These are phyloP conservation scores for Collariella sp. DNA, from an alignment of 495 filamentous ascomycete species.

Conservation along the genomic window DNA sequence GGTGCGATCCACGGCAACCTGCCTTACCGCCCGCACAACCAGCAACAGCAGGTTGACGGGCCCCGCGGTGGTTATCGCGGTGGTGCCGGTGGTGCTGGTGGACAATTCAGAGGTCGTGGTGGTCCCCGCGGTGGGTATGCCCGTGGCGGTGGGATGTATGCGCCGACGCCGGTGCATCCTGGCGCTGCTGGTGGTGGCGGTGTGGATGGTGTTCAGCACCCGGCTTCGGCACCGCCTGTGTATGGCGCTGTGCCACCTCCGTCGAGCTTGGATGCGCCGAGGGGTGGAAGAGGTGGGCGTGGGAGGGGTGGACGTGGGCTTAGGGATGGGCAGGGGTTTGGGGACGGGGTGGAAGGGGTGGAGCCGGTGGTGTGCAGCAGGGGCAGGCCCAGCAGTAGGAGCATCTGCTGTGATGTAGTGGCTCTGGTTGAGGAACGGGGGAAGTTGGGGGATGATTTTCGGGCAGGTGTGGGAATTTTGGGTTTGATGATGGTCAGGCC, in stretches of 20 bases:
- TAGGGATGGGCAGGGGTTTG: conserved; percentile 9
- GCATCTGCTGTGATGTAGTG: no score
- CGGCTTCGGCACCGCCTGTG: conserved; percentile 22
- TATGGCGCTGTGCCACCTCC: conserved; percentile 79
- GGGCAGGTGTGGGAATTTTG: background rate
- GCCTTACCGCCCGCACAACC: conserved; percentile 30
- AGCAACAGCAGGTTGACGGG: conserved; percentile 3
- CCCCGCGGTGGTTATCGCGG: conserved; percentile 21
- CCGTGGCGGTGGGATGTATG: background rate
- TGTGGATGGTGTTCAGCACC: conserved; percentile 8
- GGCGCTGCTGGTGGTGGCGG: conserved; percentile 4
- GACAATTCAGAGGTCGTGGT: conserved; percentile 9
- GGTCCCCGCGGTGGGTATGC: background rate
- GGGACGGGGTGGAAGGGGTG: conserved; percentile 12
- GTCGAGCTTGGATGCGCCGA: conserved; percentile 47
- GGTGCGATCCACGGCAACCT: conserved; percentile 38
- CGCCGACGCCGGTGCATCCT: background rate
- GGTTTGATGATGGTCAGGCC: no score
- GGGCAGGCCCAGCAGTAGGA: conserved; percentile 2
- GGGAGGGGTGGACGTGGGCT: conserved; percentile 12
- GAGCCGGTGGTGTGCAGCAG: conserved; percentile 15
- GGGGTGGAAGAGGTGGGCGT: conserved; percentile 44
- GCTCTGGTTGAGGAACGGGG: no score
- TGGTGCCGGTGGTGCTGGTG: conserved; percentile 30
- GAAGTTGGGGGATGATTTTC: background rate